Conservation (phyloP, 108 stramenopile genomes). For the Poteriospumella lacustris region DNA sequence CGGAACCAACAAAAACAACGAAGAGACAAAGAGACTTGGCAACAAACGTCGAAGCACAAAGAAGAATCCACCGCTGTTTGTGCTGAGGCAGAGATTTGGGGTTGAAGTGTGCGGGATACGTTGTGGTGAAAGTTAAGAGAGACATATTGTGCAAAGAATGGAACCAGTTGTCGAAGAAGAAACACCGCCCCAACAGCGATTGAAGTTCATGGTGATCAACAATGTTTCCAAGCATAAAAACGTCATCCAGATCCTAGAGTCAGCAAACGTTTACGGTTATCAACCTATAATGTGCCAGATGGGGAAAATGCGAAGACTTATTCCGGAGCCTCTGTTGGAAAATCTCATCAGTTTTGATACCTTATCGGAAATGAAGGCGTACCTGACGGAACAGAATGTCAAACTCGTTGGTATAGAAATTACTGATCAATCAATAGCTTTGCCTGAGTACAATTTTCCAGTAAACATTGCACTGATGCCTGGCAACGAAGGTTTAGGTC, state of each 20-base stretch:
- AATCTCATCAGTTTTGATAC: neutral
- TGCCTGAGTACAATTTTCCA: conserved; percentile 29
- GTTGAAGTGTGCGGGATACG: too few relatives aligned
- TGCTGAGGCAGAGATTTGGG: too few relatives aligned
- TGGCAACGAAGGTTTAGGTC: conserved; percentile 43
- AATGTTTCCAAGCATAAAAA: conserved; percentile 31
- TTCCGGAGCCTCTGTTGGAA: neutral
- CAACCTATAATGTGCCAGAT: conserved; percentile 15
- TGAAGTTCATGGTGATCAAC: conserved; percentile 23
- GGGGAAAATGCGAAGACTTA: neutral
- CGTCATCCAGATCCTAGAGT: conserved; percentile 20
- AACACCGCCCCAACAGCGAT: too few relatives aligned
- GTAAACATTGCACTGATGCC: conserved; percentile 25
- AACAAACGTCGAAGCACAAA: too few relatives aligned
- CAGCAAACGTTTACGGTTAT: conserved; percentile 34
- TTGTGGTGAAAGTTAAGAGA: too few relatives aligned
- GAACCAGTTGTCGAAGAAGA: too few relatives aligned
- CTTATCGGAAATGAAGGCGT: neutral
- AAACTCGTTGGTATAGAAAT: conserved; percentile 39
- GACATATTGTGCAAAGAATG: too few relatives aligned
- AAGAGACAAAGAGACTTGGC: too few relatives aligned
- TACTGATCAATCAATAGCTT: conserved; percentile 22
- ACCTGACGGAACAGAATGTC: neutral
- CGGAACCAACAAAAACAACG: too few relatives aligned
- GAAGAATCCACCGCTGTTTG: too few relatives aligned